A percentile compares a stretch with the other conserved stretches of the same genome.
phyloP scores from a whole-genome alignment of 257 asterid species.

The Plantago major region DNA sequence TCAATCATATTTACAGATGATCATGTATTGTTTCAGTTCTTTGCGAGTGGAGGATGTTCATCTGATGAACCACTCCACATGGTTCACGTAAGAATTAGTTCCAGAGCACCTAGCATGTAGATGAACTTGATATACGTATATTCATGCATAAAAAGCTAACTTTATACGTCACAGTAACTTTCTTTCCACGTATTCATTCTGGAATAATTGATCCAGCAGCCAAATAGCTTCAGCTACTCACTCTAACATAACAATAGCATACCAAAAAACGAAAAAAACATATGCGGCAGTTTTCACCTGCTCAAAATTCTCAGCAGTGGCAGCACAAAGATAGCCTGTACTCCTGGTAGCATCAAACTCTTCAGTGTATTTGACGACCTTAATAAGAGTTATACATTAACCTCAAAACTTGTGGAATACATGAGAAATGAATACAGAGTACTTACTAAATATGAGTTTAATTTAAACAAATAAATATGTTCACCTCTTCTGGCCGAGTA shows the following conservation, averaged over 20 bases:
- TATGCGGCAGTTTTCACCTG: conserved; percentile 32
- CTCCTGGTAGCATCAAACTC: conserved; percentile 95
- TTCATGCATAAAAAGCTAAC: conserved; percentile 3
- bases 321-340: conserved; percentile 93
- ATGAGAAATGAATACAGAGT: not conserved
- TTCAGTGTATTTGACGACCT: conserved; percentile 65
- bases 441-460: not conserved
- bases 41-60: not conserved
- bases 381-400: not conserved
- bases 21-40: not conserved
- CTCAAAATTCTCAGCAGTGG: conserved; percentile 70
- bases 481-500: conserved; percentile 72
- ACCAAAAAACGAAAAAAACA: conserved; percentile 8
- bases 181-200: not conserved
- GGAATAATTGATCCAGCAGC: not conserved
- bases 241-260: conserved; percentile 5
- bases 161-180: not conserved
- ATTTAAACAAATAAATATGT: conserved; percentile 16
- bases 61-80: not conserved
- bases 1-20: too few relatives aligned
- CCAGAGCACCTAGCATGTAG: not conserved
- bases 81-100: not conserved
- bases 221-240: conserved; percentile 7
- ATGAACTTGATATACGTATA: not conserved
- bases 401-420: not conserved